Base-by-base conservation (phyloP, 2,329 filamentous ascomycete species). In the Atkinsonella texensis region DNA sequence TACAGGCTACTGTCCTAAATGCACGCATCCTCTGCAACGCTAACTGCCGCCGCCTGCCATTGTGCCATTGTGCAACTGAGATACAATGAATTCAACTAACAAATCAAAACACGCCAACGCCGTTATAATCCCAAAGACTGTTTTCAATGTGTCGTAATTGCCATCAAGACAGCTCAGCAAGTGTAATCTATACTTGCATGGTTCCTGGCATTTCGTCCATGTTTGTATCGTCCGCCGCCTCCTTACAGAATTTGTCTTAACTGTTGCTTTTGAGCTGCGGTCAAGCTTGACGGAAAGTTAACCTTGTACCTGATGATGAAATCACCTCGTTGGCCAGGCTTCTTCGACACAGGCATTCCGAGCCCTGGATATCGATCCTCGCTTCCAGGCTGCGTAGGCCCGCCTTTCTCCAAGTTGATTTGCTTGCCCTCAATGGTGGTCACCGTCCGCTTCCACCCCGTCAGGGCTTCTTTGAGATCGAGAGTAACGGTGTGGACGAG, bases 321-420 rank as follows among this genome's bases (percentile, higher is more conserved):
- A 64, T 95, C 89, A 23, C 93, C 93, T 52, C 91, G 80, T 60
- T 89, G 79, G 53, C 74, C 81, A 0, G 87, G 88, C 65, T 89
- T 91, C 77, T 95, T 97, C 55, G 87, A 88, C 62, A 93, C 83
- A 39, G 90, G 89, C 93, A 98, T 97, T 53, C 93, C 93, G n/a
- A 87, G 75, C 5, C 80, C 79, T 0, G 93, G 93, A 64, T 87
- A 98, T 33, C 76, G 74, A 58, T 96, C 90, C 60, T 82, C 82
- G 65, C 83, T 87, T 12, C 85, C 88, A 0, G 91, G 90, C 53
- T 86, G 84, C 7, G 91, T 97, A 1, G 91, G 91, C 0, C 90
- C 91, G 5, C 76, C 72, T 67, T 89, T 90, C 44, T 87, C 81
- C 40, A 97, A 79, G 49, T 75, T 81, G 59, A 98, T 73, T 61